These are phyloP conservation scores for Paecilomyces niveus DNA, from an alignment of 2,329 filamentous ascomycete genomes.

Conservation along the genomic window DNA sequence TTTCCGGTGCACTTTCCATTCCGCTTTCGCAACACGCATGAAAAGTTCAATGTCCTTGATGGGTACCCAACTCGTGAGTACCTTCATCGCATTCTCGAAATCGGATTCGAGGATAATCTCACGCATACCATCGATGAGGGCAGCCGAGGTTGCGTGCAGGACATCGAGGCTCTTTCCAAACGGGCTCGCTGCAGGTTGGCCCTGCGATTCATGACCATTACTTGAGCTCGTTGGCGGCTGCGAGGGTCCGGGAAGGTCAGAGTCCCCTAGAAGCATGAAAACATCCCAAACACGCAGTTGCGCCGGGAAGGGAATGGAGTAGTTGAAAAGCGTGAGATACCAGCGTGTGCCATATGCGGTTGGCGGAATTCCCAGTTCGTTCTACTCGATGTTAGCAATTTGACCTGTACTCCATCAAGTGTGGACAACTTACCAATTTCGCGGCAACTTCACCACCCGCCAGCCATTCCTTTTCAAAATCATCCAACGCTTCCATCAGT, in stretches of 20 bases:
- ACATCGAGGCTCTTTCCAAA: constrained; percentile 69
- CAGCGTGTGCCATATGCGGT: constrained; percentile 94
- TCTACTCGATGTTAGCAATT: constrained; percentile 37
- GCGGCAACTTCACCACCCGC: constrained; percentile 66
- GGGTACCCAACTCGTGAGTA: constrained; percentile 86
- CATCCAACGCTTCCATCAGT: constrained; percentile 74
- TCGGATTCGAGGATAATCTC: constrained; percentile 87
- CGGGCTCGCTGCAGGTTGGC: constrained; percentile 21
- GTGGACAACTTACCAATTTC: constrained; percentile 60
- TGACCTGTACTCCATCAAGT: background rate
- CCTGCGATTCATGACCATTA: constrained; percentile 14
- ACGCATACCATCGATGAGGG: constrained; percentile 81
- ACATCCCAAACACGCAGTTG: constrained; percentile 97
- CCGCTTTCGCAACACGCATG: constrained; percentile 81
- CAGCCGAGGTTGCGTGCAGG: constrained; percentile 81
- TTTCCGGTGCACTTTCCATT: constrained; percentile 66
- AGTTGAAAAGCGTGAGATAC: constrained; percentile 97
- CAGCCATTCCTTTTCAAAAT: constrained; percentile 83
- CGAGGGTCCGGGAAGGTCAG: constrained; percentile 38
- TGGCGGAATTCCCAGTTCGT: constrained; percentile 70
- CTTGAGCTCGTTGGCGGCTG: constrained; percentile 5
- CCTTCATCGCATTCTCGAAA: constrained; percentile 98
- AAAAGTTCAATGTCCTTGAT: constrained; percentile 90
- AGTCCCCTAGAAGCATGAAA: constrained; percentile 86
- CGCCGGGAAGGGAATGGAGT: constrained; percentile 87